Conservation (phyloP, 2,329 filamentous ascomycete species). For the Botrytis pseudocinerea region DNA sequence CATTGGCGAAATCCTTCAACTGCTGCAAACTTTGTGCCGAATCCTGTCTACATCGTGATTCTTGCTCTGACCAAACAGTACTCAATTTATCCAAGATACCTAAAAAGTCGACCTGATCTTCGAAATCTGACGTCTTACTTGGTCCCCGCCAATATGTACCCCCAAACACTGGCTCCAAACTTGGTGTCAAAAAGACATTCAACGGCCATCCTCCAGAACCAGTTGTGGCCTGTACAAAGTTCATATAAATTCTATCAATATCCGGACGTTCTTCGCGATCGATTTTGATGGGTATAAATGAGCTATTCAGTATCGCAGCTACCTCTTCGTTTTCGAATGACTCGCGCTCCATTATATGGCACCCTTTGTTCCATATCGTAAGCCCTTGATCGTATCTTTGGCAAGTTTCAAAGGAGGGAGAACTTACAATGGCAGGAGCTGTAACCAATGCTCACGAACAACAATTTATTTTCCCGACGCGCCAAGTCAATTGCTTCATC, state of each 20-base stretch:
- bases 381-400: not conserved
- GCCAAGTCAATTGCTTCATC: slow-evolving; percentile 75
- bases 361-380: slow-evolving; percentile 52
- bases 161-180: slow-evolving; percentile 91
- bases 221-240: slow-evolving; percentile 92
- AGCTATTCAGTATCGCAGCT: slow-evolving; percentile 77
- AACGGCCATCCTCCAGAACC: slow-evolving; percentile 91
- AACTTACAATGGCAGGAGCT: slow-evolving; percentile 87
- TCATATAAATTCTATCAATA: slow-evolving; percentile 96
- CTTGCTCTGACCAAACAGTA: slow-evolving; percentile 77
- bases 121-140: slow-evolving; percentile 44
- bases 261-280: slow-evolving; percentile 94
- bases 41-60: slow-evolving; percentile 77
- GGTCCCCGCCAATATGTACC: slow-evolving; percentile 85
- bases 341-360: slow-evolving; percentile 89
- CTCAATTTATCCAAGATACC: slow-evolving; percentile 78
- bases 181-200: slow-evolving; percentile 93
- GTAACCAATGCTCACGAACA: slow-evolving; percentile 95
- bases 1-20: slow-evolving; percentile 82
- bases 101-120: slow-evolving; percentile 74
- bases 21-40: slow-evolving; percentile 80
- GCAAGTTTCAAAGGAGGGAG: not conserved
- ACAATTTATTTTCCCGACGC: slow-evolving; percentile 77
- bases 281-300: slow-evolving; percentile 88
- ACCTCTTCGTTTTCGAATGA: slow-evolving; percentile 84